Conservation (phyloP, 495 filamentous ascomycete species). For the Penicillium turbatum region DNA sequence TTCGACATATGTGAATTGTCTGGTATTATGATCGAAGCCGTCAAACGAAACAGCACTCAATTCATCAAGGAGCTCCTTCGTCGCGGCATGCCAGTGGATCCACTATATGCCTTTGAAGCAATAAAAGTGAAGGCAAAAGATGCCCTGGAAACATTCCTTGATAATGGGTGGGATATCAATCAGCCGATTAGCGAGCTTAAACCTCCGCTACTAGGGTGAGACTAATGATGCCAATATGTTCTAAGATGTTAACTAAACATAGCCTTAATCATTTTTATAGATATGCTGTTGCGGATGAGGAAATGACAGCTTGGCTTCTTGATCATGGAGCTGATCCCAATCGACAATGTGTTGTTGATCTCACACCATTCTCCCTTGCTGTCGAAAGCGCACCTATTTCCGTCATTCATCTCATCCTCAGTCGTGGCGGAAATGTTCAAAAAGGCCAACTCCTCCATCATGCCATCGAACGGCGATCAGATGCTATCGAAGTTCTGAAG, state of each 20-base stretch:
- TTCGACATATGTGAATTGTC: not conserved
- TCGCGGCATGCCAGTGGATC: not conserved
- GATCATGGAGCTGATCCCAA: constrained; percentile 22
- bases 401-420: constrained; percentile 14
- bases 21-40: not conserved
- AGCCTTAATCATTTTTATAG: constrained; percentile 1
- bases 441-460: constrained; percentile 23
- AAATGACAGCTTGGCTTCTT: constrained; percentile 23
- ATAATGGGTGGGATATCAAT: constrained; percentile 19
- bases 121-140: constrained; percentile 4
- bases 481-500: constrained; percentile 13
- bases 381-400: constrained; percentile 16
- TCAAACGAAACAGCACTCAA: too few relatives aligned
- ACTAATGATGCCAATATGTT: constrained; percentile 1
- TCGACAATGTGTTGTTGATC: constrained; percentile 16
- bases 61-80: not conserved
- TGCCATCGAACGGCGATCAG: constrained; percentile 13
- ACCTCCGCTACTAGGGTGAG: constrained; percentile 17
- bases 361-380: constrained; percentile 20
- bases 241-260: not conserved
- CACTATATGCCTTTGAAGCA: not conserved
- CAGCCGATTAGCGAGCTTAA: constrained; percentile 15
- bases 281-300: constrained; percentile 16
- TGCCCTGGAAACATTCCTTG: constrained; percentile 5
- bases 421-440: constrained; percentile 14